A percentile compares a stretch with the other conserved stretches of the same genome.
Conservation (phyloP, 805 yeast genomes). For the Maudiozyma turicensis region DNA sequence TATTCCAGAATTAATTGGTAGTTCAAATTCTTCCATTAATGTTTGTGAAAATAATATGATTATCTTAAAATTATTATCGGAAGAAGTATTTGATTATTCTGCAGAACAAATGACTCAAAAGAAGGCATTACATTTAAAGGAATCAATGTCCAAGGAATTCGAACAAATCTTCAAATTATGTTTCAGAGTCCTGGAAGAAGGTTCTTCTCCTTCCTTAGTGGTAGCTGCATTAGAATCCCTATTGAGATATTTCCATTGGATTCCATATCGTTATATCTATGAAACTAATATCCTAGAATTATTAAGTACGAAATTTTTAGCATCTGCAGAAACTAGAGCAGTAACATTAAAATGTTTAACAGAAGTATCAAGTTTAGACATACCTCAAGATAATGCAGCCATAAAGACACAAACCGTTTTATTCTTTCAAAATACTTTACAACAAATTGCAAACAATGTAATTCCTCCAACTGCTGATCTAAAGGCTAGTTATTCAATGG, state of each 20-base stretch:
- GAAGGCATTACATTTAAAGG: slow-evolving; percentile 72
- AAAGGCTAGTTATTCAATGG: slow-evolving; percentile 58
- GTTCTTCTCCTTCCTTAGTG: slow-evolving; percentile 73
- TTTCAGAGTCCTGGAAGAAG: slow-evolving; percentile 84
- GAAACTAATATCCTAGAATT: slow-evolving; percentile 73
- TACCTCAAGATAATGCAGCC: slow-evolving; percentile 40
- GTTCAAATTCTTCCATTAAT: slow-evolving; percentile 76
- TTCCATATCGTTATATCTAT: slow-evolving; percentile 81
- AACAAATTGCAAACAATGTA: slow-evolving; percentile 49
- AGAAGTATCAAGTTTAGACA: slow-evolving; percentile 67
- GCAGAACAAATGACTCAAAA: slow-evolving; percentile 96
- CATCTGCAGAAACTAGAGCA: slow-evolving; percentile 71
- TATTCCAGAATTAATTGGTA: slow-evolving; percentile 82
- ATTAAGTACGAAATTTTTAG: slow-evolving; percentile 66
- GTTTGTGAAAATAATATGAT: slow-evolving; percentile 98
- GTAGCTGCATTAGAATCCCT: slow-evolving; percentile 77
- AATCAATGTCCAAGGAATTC: slow-evolving; percentile 81
- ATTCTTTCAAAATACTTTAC: slow-evolving; percentile 66
- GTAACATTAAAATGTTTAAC: slow-evolving; percentile 85
- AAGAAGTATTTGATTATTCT: slow-evolving; percentile 93
- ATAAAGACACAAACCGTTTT: slow-evolving; percentile 42
- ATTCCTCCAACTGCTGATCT: slow-evolving; percentile 70
- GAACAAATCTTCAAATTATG: slow-evolving; percentile 89
- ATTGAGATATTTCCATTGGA: slow-evolving; percentile 86
- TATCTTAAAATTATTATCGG: slow-evolving; percentile 77